phyloP scores from a whole-genome alignment of 768 basidiomycete genomes.

The Rubroboletus pulcherrimus region DNA sequence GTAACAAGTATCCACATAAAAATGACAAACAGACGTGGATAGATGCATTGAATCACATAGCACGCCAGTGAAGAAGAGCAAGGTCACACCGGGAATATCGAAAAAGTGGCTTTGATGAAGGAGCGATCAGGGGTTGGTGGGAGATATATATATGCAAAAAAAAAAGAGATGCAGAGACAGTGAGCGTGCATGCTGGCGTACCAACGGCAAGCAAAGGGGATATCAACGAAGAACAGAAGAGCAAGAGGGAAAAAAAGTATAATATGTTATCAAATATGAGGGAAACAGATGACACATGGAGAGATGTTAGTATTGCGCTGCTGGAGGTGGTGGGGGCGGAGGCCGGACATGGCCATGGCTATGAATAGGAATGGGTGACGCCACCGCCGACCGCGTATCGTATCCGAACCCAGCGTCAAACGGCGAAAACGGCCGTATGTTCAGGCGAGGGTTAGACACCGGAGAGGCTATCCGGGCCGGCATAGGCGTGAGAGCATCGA shows the following conservation, averaged over 20 bases:
- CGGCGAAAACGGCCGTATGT: constrained; percentile 47
- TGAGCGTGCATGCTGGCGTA: not conserved
- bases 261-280: constrained; percentile 21
- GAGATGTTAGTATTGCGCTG: constrained; percentile 11
- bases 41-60: not conserved
- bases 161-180: not conserved
- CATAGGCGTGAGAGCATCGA: constrained; percentile 31
- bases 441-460: constrained; percentile 20
- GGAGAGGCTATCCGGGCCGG: constrained; percentile 14
- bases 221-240: constrained; percentile 2
- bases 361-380: constrained; percentile 1
- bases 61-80: not conserved
- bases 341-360: not conserved
- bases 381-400: constrained; percentile 5
- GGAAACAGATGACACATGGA: not conserved
- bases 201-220: not conserved
- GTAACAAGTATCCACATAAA: not conserved
- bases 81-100: not conserved
- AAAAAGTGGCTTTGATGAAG: not conserved
- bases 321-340: constrained; percentile 10
- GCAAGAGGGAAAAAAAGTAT: not conserved
- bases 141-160: not conserved
- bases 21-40: not conserved
- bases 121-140: not conserved
- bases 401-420: constrained; percentile 35